Conservation (phyloP, 495 filamentous ascomycete species). For the Cairneyella variabilis region DNA sequence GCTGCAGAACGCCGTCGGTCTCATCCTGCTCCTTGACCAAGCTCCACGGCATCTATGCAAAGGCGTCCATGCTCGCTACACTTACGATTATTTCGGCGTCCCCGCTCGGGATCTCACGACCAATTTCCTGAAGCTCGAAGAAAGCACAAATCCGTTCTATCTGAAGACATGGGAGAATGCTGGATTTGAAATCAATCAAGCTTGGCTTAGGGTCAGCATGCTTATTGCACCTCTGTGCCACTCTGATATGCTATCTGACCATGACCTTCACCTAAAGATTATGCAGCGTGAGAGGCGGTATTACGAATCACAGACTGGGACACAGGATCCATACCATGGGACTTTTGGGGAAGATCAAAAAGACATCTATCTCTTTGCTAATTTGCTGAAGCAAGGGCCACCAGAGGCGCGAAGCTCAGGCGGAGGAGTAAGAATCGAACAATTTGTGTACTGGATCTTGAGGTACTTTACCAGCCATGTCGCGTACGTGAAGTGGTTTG, state of each 20-base stretch:
- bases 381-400: not conserved
- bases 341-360: not conserved
- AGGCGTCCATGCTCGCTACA: not conserved
- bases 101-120: not conserved
- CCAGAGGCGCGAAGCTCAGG: not conserved
- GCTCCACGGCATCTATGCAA: not conserved
- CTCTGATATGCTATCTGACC: not conserved
- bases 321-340: not conserved
- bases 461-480: not conserved
- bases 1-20: not conserved
- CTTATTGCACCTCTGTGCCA: not conserved
- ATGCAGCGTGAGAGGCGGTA: not conserved
- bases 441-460: not conserved
- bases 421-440: too few species aligned
- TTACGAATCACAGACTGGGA: not conserved
- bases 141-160: not conserved
- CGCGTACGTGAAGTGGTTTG: not conserved
- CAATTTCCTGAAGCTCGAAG: not conserved
- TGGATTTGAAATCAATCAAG: not conserved
- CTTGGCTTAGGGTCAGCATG: not conserved
- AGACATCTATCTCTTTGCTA: not conserved
- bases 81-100: not conserved
- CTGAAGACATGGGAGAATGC: not conserved
- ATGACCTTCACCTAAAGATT: not conserved
- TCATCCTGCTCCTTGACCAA: not conserved